phyloP scores from a whole-genome alignment of 106 monocot genomes.

The Cymbidium sinense region DNA sequence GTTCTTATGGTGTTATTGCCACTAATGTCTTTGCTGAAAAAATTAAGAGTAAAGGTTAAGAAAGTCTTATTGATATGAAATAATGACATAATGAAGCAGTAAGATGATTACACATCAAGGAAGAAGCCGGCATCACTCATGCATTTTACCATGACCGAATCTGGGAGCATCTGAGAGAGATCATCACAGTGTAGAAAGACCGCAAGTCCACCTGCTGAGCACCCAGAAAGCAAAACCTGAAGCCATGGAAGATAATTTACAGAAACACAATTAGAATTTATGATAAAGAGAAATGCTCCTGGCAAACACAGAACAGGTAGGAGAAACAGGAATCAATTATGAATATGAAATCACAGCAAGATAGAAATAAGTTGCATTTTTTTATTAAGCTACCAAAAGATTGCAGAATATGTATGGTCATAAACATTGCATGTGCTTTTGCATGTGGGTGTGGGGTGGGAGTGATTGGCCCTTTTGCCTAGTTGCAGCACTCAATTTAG shows the following conservation, averaged over 20 bases:
- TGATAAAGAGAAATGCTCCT: not conserved
- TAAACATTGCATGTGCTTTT: not conserved
- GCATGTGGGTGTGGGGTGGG: no score
- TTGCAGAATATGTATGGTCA: not conserved
- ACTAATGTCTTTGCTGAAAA: constrained; percentile 58
- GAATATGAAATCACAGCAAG: no score
- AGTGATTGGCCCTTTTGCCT: no score
- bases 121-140: constrained; percentile 96
- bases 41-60: not conserved
- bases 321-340: no score
- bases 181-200: constrained; percentile 80
- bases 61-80: not conserved
- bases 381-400: not conserved
- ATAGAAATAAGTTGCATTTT: no score
- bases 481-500: no score
- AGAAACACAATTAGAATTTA: not conserved
- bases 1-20: constrained; percentile 50
- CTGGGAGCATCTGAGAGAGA: constrained; percentile 33
- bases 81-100: constrained; percentile 3
- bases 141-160: constrained; percentile 52
- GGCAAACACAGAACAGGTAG: no score
- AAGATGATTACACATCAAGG: constrained; percentile 60
- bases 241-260: constrained; percentile 2
- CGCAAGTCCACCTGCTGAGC: constrained; percentile 90
- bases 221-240: constrained; percentile 90